phyloP scores from a whole-genome alignment of 176 grass and related monocot genomes.

The Stipa capillata region DNA sequence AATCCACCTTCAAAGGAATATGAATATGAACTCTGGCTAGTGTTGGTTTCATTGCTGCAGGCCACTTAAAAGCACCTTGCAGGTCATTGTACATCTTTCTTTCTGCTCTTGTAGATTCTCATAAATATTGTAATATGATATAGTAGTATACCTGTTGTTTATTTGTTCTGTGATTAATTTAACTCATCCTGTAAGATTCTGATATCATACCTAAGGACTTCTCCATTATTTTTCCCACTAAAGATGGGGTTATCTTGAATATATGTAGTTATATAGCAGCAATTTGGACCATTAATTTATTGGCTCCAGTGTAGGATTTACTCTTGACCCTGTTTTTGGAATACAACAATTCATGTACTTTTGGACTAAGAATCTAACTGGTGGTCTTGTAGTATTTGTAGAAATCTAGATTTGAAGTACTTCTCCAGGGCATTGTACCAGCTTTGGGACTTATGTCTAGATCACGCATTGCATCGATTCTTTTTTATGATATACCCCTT shows the following conservation, averaged over 20 bases:
- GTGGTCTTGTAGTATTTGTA: neutral
- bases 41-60: neutral
- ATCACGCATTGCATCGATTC: neutral
- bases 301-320: neutral
- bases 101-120: constrained; percentile 22
- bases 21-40: constrained; percentile 4
- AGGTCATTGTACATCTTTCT: constrained; percentile 26
- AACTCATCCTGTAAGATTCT: constrained; percentile 13
- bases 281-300: neutral
- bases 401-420: neutral
- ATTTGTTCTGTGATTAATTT: constrained; percentile 3
- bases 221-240: neutral
- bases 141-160: neutral
- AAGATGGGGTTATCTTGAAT: neutral
- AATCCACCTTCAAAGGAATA: constrained; percentile 24
- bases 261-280: neutral
- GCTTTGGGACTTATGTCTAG: neutral
- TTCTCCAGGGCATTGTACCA: neutral
- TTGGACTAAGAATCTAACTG: neutral
- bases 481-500: neutral
- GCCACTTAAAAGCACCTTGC: constrained; percentile 24
- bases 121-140: constrained; percentile 21
- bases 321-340: neutral
- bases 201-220: neutral
- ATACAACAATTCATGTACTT: neutral